Percentiles rank a stretch among this genome's conserved stretches.
phyloP scores from a whole-genome alignment of 1,139 yeast species.

The Schizosaccharomyces versatilis region DNA sequence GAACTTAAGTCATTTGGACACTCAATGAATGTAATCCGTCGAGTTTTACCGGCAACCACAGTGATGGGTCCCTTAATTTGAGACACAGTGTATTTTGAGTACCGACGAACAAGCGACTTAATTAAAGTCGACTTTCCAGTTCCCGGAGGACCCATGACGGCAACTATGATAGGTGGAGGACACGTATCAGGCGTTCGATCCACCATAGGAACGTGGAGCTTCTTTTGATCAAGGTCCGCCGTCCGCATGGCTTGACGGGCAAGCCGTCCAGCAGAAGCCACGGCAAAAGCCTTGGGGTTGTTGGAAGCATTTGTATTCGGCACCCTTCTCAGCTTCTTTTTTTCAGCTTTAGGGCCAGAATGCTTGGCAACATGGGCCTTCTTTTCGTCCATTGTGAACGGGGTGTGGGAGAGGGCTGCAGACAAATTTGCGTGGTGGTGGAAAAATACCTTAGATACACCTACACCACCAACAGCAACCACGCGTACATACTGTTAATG shows the following conservation, averaged over 20 bases:
- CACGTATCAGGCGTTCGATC: slow-evolving; percentile 93
- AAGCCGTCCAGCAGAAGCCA: neutral
- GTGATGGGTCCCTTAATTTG: slow-evolving; percentile 94
- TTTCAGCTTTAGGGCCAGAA: slow-evolving; percentile 3
- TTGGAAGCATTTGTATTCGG: neutral
- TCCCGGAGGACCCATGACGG: slow-evolving; percentile 97
- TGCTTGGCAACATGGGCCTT: slow-evolving; percentile 1
- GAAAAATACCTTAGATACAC: too few relatives aligned
- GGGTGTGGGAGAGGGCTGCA: too few relatives aligned
- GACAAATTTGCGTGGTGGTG: too few relatives aligned
- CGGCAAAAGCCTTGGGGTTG: slow-evolving; percentile 2
- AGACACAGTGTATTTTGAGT: slow-evolving; percentile 65
- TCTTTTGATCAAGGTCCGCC: slow-evolving; percentile 58
- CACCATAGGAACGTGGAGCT: slow-evolving; percentile 89
- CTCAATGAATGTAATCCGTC: slow-evolving; percentile 81
- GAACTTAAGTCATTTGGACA: slow-evolving; percentile 81
- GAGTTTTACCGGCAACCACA: slow-evolving; percentile 86
- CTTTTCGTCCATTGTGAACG: neutral
- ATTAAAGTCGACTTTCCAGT: slow-evolving; percentile 91
- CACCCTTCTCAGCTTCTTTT: neutral
- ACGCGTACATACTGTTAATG: too few relatives aligned
- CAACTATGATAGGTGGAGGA: slow-evolving; percentile 91
- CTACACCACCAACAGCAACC: too few relatives aligned
- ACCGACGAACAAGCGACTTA: slow-evolving; percentile 65
- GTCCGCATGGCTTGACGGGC: slow-evolving; percentile 26